Conservation (phyloP, 345 rosid genomes). For the Rhodamnia argentea region DNA sequence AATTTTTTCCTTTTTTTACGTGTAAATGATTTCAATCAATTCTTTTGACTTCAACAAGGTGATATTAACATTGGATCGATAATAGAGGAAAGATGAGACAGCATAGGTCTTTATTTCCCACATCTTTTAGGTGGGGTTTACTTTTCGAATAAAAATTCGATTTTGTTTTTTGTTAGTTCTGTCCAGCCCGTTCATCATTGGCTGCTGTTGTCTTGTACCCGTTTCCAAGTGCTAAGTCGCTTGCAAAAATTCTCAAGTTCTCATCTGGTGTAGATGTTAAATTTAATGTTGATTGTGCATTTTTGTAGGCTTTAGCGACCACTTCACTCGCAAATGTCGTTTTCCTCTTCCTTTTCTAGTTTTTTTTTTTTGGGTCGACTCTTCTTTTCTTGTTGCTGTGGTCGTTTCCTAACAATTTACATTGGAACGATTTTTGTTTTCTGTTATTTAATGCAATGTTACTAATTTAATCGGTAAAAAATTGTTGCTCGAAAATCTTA, state of each 20-base stretch:
- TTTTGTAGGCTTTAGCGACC: neutral
- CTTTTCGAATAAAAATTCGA: neutral
- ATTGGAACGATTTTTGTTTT: too few species aligned
- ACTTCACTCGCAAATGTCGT: neutral
- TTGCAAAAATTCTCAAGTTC: neutral
- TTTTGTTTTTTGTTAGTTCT: neutral
- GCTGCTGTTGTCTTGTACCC: neutral
- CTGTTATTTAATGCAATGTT: neutral
- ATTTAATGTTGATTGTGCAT: neutral
- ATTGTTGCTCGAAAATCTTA: neutral
- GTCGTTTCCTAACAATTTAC: neutral
- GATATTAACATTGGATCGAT: neutral
- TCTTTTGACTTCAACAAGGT: neutral
- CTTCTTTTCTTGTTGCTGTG: neutral
- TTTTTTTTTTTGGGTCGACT: neutral
- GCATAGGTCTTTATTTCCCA: neutral
- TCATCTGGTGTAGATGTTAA: neutral
- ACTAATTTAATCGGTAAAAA: neutral
- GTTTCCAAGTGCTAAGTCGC: neutral
- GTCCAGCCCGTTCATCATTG: neutral
- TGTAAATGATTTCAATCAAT: neutral
- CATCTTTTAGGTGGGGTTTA: neutral
- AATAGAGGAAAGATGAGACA: neutral
- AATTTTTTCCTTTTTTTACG: neutral
- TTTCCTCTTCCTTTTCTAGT: neutral